These are phyloP conservation scores for Tuber aestivum DNA, from an alignment of 495 filamentous ascomycete species.

Conservation along the genomic window DNA sequence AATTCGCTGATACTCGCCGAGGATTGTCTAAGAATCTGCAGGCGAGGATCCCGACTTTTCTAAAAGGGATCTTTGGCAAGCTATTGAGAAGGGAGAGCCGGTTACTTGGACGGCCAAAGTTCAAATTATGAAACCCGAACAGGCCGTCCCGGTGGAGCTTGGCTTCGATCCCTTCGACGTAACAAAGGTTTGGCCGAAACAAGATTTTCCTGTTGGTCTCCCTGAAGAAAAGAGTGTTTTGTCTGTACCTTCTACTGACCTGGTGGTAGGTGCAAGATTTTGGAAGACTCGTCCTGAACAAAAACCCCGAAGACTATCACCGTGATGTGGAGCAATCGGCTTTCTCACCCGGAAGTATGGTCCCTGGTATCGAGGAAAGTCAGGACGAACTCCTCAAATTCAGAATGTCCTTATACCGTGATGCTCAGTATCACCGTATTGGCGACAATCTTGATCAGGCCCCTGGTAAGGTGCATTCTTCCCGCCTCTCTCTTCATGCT, in stretches of 20 bases:
- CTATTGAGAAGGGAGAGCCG: conserved; percentile 49
- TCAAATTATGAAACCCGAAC: conserved; percentile 51
- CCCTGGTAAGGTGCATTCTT: conserved; percentile 30
- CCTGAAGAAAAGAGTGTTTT: background rate
- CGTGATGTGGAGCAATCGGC: conserved; percentile 55
- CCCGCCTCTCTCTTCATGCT: background rate
- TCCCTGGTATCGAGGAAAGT: conserved; percentile 50
- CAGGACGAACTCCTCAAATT: conserved; percentile 51
- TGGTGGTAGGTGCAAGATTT: conserved; percentile 44
- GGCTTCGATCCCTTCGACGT: conserved; percentile 54
- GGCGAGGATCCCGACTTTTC: conserved; percentile 53
- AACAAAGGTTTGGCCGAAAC: conserved; percentile 51
- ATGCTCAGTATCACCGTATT: conserved; percentile 51
- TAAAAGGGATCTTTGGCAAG: conserved; percentile 52
- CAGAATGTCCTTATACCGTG: conserved; percentile 52
- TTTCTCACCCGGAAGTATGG: conserved; percentile 50
- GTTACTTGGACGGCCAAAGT: conserved; percentile 51
- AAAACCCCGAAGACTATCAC: conserved; percentile 66
- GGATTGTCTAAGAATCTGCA: background rate
- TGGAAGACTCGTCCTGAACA: conserved; percentile 61
- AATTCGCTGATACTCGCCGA: background rate
- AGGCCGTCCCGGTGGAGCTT: conserved; percentile 48
- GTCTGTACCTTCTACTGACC: conserved; percentile 15
- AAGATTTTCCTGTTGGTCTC: conserved; percentile 43
- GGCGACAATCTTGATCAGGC: conserved; percentile 51